These are phyloP conservation scores for Debaryomyces subglobosus DNA, from an alignment of 1,139 yeast genomes.

Conservation along the genomic window DNA sequence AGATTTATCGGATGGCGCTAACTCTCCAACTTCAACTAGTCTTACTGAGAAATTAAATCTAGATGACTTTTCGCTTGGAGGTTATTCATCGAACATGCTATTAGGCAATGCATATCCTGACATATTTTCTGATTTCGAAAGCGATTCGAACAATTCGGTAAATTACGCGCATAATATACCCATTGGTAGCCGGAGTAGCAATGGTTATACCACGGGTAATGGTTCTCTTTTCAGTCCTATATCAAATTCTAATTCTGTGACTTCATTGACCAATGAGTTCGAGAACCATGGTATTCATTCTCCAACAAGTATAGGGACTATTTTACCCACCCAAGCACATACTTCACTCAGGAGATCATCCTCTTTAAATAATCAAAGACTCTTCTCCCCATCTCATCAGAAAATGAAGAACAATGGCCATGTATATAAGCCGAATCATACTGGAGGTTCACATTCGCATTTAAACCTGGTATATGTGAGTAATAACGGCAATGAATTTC, in stretches of 20 bases:
- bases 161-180: not conserved
- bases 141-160: slow-evolving; percentile 19
- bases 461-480: slow-evolving; percentile 8
- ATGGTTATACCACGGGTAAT: slow-evolving; percentile 1
- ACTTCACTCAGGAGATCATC: slow-evolving; percentile 19
- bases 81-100: slow-evolving; percentile 20
- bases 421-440: slow-evolving; percentile 33
- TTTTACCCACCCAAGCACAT: slow-evolving; percentile 4
- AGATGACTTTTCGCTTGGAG: slow-evolving; percentile 25
- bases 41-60: slow-evolving; percentile 14
- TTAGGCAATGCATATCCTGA: slow-evolving; percentile 5
- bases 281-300: slow-evolving; percentile 33
- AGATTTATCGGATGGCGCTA: slow-evolving; percentile 2
- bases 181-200: slow-evolving; percentile 1
- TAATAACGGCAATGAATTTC: slow-evolving; percentile 11
- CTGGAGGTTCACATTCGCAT: slow-evolving; percentile 11
- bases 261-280: slow-evolving; percentile 32
- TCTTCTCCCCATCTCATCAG: slow-evolving; percentile 22
- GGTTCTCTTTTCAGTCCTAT: slow-evolving; percentile 1
- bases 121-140: slow-evolving; percentile 25
- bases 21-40: slow-evolving; percentile 8
- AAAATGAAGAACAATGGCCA: slow-evolving; percentile 33
- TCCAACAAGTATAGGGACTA: slow-evolving; percentile 20
- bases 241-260: slow-evolving; percentile 18
- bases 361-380: slow-evolving; percentile 18